These are phyloP conservation scores for Nitzschia sp. DNA, from an alignment of 108 stramenopile genomes.

Conservation along the genomic window DNA sequence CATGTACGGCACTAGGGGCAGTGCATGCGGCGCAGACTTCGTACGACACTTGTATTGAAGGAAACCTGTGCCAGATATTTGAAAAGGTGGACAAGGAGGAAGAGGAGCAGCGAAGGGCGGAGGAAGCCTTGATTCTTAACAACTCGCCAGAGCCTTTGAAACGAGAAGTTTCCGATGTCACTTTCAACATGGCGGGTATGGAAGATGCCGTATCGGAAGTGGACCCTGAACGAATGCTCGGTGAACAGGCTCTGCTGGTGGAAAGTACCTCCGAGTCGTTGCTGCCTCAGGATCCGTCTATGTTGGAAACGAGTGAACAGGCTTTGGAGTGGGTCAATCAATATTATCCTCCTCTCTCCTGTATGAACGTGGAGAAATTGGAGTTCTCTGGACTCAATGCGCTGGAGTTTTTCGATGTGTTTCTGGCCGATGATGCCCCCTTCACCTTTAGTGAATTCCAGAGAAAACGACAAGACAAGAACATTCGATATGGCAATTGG, in stretches of 20 bases:
- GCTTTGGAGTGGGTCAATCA: conserved; percentile 24
- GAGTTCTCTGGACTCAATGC: conserved; percentile 62
- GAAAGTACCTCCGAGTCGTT: not conserved
- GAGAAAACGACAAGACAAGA: conserved; percentile 61
- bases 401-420: conserved; percentile 72
- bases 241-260: not conserved
- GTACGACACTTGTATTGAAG: conserved; percentile 33
- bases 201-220: conserved; percentile 11
- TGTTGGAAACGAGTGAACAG: conserved; percentile 10
- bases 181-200: not conserved
- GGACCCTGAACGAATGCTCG: not conserved
- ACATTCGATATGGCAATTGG: conserved; percentile 74
- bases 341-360: conserved; percentile 47
- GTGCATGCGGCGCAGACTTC: conserved; percentile 15
- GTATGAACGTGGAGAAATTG: conserved; percentile 43
- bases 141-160: not conserved
- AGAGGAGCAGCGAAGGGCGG: not conserved
- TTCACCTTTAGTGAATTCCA: conserved; percentile 79
- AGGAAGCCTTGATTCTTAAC: not conserved
- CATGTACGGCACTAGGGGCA: conserved; percentile 29
- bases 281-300: not conserved
- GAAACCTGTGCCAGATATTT: not conserved
- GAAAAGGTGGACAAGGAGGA: not conserved
- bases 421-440: conserved; percentile 79
- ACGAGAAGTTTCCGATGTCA: not conserved